Base-by-base conservation (phyloP, 495 filamentous ascomycete species). In the Aspergillus campestris region DNA sequence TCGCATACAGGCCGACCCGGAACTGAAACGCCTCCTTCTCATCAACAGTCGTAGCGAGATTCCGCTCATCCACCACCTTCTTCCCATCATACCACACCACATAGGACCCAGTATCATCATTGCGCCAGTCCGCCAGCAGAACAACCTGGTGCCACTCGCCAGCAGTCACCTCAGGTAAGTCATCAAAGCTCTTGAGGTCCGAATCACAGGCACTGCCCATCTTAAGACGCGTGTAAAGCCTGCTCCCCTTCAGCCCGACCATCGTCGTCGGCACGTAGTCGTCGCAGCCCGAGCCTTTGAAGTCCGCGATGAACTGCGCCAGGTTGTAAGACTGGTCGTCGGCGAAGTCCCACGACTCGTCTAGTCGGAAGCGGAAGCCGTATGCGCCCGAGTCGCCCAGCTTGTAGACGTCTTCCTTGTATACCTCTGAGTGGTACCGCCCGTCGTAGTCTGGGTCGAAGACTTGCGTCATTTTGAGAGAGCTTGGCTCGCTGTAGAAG, bases 251-350 rank as follows among this genome's bases (percentile, higher is more conserved):
- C 33, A 77, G 38, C 67, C 70, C 76, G 27, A 80, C 56, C 76
- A 80, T 76, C 31, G 61, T 71, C 12, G 62, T 65, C 0, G 76
- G 76, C 72, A 77, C 75, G 44, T 55, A 80, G 31, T 65, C 64
- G 38, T 78, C 75, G 43, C 74, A 76, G 18, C 62, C 59, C 4
- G 65, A 60, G 44, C 71, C 64, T 1, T 52, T 53, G 52, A 78
- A 76, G 48, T 77, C 63, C 44, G 72, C 72, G 50, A 80, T 80
- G 58, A 77, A 80, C 48, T 80, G 76, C 0, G 69, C 73, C 36
- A 78, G 44, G 51, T 78, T 75, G 57, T 70, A 80, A 24, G 50
- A 59, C 53, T 78, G 74, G 0, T 65, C 60, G 14, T 67, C 65
- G 24, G 45, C 42, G 51, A 72, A 72, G 45, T 78, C 56, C 76